Conservation (phyloP, 495 filamentous ascomycete species). For the Aspergillus homomorphus region DNA sequence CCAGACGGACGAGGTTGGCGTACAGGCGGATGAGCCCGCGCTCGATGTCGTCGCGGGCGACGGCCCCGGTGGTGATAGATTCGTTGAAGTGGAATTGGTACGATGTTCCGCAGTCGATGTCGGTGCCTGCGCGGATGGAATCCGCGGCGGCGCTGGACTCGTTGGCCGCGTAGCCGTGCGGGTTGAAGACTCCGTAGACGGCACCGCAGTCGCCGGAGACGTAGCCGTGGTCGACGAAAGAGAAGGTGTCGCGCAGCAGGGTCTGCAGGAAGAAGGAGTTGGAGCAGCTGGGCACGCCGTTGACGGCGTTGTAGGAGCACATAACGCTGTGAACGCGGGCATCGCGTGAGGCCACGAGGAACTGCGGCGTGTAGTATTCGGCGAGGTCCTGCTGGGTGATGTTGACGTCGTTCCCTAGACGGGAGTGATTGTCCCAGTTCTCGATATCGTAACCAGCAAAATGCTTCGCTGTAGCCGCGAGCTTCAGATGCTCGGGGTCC, state of each 20-base stretch:
- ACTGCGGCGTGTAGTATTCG: conserved; percentile 48
- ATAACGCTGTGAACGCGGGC: conserved; percentile 56
- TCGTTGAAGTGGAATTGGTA: conserved; percentile 50
- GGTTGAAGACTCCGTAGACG: conserved; percentile 54
- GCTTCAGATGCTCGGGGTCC: conserved; percentile 43
- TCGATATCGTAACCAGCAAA: conserved; percentile 67
- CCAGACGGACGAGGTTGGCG: conserved; percentile 51
- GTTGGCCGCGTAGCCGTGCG: conserved; percentile 51
- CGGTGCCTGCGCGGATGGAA: conserved; percentile 57
- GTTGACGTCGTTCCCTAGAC: conserved; percentile 54
- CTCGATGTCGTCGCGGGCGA: conserved; percentile 50
- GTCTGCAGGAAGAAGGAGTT: conserved; percentile 56
- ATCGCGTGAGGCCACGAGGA: conserved; percentile 41
- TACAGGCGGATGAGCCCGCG: conserved; percentile 55
- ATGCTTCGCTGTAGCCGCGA: conserved; percentile 65
- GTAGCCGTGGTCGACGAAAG: conserved; percentile 49
- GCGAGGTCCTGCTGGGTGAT: conserved; percentile 54
- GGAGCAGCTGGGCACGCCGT: conserved; percentile 56
- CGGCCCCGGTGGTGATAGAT: conserved; percentile 46
- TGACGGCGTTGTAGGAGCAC: conserved; percentile 62
- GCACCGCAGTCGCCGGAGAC: conserved; percentile 59
- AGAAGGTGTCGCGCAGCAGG: conserved; percentile 52
- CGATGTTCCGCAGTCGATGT: conserved; percentile 59
- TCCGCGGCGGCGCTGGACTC: conserved; percentile 48
- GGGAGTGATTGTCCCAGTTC: conserved; percentile 49